A percentile compares a stretch with the other conserved stretches of the same genome.
phyloP scores from a whole-genome alignment of 257 asterid species.

The Leonotis leonurus region DNA sequence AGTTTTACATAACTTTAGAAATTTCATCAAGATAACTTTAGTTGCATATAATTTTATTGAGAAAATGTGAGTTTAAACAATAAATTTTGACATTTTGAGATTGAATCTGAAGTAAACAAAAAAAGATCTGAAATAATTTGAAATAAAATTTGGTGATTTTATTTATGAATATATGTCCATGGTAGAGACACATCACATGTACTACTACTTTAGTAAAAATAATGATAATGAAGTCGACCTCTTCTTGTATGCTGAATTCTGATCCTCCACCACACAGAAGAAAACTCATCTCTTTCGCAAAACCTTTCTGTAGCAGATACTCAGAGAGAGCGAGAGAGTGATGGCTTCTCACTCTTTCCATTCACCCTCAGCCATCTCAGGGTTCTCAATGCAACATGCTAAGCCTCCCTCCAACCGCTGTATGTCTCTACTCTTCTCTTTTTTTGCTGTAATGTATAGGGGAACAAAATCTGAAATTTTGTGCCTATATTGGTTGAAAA shows the following conservation, averaged over 20 bases:
- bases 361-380: conserved; percentile 38
- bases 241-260: neutral
- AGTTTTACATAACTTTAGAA: too few relatives aligned
- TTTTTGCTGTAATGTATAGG: neutral
- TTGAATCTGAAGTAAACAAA: too few relatives aligned
- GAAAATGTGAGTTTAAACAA: too few relatives aligned
- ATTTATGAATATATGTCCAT: too few relatives aligned
- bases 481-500: conserved; percentile 3
- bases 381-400: conserved; percentile 32
- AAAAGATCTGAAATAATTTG: too few relatives aligned
- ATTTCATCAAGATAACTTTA: too few relatives aligned
- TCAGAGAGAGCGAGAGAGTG: conserved; percentile 7
- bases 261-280: conserved; percentile 21
- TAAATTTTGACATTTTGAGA: too few relatives aligned
- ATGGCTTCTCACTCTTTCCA: conserved; percentile 63
- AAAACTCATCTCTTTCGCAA: conserved; percentile 20
- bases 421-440: conserved; percentile 22
- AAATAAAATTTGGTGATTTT: too few relatives aligned
- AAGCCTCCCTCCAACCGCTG: conserved; percentile 32
- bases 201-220: too few relatives aligned
- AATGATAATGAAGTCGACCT: neutral
- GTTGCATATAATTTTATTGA: too few relatives aligned
- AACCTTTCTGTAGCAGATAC: neutral
- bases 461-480: neutral
- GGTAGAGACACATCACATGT: too few relatives aligned